Percentiles rank a stretch among this genome's conserved stretches.
Conservation (phyloP, 345 rosid species). For the Aquilaria malaccensis region DNA sequence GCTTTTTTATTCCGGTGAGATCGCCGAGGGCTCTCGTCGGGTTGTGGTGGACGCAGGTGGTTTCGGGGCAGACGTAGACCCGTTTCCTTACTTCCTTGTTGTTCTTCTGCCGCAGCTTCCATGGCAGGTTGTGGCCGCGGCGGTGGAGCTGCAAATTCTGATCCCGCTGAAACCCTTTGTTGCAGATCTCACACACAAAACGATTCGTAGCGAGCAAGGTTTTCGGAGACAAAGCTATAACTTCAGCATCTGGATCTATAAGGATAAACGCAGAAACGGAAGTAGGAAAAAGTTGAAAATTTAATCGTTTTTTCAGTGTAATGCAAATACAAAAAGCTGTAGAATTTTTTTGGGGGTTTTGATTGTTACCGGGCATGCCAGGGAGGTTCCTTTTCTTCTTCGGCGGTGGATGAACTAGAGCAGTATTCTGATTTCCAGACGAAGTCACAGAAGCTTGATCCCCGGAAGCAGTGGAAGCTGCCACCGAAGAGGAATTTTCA, state of each 20-base stretch:
- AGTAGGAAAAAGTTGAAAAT: not conserved
- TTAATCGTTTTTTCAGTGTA: not conserved
- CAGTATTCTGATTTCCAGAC: slow-evolving; percentile 20
- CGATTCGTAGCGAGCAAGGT: slow-evolving; percentile 54
- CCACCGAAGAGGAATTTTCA: slow-evolving; percentile 33
- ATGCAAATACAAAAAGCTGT: not conserved
- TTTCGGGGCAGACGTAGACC: slow-evolving; percentile 74
- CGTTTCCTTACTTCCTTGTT: slow-evolving; percentile 48
- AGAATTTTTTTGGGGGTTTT: slow-evolving; percentile 1
- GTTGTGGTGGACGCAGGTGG: slow-evolving; percentile 59
- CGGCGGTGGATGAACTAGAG: slow-evolving; percentile 15
- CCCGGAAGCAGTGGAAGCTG: slow-evolving; percentile 36
- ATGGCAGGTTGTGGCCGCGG: slow-evolving; percentile 74
- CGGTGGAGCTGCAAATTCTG: slow-evolving; percentile 81
- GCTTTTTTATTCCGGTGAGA: slow-evolving; percentile 82
- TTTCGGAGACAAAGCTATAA: slow-evolving; percentile 63
- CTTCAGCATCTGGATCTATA: slow-evolving; percentile 73
- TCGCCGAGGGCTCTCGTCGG: slow-evolving; percentile 75
- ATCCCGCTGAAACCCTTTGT: slow-evolving; percentile 72
- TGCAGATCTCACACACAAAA: slow-evolving; percentile 79
- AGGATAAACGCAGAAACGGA: not conserved
- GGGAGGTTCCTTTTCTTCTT: slow-evolving; percentile 79
- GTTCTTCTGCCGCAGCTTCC: slow-evolving; percentile 61
- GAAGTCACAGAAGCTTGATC: slow-evolving; percentile 25
- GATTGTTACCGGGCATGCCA: slow-evolving; percentile 66